A percentile compares a stretch with the other conserved stretches of the same genome.
Evolutionary conservation across 169 alveolate genomes (phyloP).

Genomic region (Amoebophrya sp.): DNA sequence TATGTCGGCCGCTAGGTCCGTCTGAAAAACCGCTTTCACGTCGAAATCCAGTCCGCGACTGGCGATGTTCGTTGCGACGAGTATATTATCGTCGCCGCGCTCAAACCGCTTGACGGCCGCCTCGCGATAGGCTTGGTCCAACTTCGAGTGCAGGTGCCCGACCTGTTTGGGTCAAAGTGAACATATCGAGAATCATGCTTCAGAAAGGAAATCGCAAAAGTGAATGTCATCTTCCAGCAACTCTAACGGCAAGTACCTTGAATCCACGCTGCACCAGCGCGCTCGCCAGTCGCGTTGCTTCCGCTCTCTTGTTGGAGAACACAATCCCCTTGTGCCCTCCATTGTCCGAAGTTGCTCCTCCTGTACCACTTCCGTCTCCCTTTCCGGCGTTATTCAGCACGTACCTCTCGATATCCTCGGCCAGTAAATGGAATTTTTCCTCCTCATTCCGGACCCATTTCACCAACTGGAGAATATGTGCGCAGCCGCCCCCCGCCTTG

Average conservation of each 20-base stretch:
- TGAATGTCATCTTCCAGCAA: not conserved
- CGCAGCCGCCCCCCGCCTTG: not conserved
- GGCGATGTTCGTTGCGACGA: not conserved
- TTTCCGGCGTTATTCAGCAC: not conserved
- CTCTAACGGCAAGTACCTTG: not conserved
- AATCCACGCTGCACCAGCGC: not conserved
- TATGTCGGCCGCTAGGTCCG: not conserved
- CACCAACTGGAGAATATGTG: not conserved
- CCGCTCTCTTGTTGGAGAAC: not conserved
- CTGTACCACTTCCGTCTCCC: not conserved
- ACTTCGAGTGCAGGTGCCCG: not conserved
- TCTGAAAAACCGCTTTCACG: not conserved
- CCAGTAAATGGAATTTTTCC: not conserved
- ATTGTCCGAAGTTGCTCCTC: not conserved
- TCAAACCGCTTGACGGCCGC: not conserved
- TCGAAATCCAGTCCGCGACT: not conserved
- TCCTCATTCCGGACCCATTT: not conserved
- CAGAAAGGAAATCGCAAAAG: not conserved
- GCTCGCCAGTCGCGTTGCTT: not conserved
- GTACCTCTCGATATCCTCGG: not conserved
- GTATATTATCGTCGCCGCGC: not conserved
- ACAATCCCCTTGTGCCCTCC: not conserved
- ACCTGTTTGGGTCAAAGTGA: not conserved
- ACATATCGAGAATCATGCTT: not conserved
- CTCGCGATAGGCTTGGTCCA: not conserved